Conservation (phyloP, 2,329 filamentous ascomycete species). For the Aaosphaeria arxii region DNA sequence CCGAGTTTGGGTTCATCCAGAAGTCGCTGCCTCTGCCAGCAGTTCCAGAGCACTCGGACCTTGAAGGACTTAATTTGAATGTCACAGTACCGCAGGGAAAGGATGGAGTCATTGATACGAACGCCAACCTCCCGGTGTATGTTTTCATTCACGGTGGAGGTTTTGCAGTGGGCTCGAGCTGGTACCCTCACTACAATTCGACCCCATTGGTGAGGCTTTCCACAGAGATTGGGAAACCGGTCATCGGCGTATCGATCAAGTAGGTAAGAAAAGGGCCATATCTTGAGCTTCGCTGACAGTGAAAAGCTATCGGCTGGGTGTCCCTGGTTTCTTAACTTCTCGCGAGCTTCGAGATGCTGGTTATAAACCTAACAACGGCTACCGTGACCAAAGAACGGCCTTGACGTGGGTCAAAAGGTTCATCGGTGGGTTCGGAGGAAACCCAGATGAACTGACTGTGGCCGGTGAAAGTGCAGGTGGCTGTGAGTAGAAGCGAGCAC, state of each 20-base stretch:
- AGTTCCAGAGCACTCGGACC: constrained; percentile 42
- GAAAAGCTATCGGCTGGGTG: constrained; percentile 29
- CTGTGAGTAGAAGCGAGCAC: constrained; percentile 24
- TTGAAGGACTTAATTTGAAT: constrained; percentile 53
- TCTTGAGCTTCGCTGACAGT: background rate
- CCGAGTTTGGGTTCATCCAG: constrained; percentile 51
- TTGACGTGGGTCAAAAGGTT: constrained; percentile 36
- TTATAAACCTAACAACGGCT: constrained; percentile 33
- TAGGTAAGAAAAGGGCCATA: constrained; percentile 31
- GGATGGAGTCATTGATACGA: constrained; percentile 14
- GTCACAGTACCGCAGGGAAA: constrained; percentile 43
- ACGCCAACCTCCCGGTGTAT: constrained; percentile 47
- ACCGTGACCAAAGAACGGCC: constrained; percentile 35
- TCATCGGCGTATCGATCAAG: constrained; percentile 44
- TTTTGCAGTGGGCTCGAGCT: constrained; percentile 49
- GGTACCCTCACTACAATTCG: constrained; percentile 53
- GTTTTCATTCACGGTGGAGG: constrained; percentile 56
- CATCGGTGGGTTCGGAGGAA: constrained; percentile 38
- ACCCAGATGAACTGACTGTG: constrained; percentile 37
- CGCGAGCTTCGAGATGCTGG: constrained; percentile 46
- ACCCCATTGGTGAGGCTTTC: constrained; percentile 46
- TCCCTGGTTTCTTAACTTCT: constrained; percentile 43
- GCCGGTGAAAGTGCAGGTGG: constrained; percentile 51
- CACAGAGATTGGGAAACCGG: constrained; percentile 41
- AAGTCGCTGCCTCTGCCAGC: constrained; percentile 40